Evolutionary conservation across 208 protist genomes (phyloP).

Genomic region (Acanthamoeba triangularis): DNA sequence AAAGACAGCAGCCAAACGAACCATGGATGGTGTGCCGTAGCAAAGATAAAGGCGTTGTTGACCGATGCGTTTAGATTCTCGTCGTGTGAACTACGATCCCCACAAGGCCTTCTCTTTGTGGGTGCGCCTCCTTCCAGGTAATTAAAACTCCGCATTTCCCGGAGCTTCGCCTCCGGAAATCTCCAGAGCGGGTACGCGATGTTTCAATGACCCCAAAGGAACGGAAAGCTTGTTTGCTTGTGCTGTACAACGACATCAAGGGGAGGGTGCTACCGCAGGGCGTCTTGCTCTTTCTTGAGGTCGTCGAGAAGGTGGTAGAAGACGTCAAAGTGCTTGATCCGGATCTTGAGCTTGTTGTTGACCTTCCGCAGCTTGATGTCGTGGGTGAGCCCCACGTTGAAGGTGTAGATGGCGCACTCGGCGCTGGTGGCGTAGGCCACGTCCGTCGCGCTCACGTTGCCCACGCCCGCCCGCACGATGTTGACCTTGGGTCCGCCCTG

Average conservation of each 20-base stretch:
- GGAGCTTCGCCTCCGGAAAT: too few relatives aligned
- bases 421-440: conserved; percentile 62
- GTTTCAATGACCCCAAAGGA: too few relatives aligned
- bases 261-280: neutral
- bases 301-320: conserved; percentile 76
- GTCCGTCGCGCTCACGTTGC: conserved; percentile 59
- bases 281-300: conserved; percentile 67
- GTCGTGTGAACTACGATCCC: neutral
- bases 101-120: neutral
- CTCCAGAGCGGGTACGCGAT: too few relatives aligned
- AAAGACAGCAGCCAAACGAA: neutral
- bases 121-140: neutral
- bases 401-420: conserved; percentile 68
- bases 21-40: neutral
- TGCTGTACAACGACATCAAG: neutral
- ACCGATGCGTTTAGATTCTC: neutral
- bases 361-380: conserved; percentile 49
- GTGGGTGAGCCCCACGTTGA: conserved; percentile 64
- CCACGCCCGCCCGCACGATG: conserved; percentile 67
- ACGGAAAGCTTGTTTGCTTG: too few relatives aligned
- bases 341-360: conserved; percentile 21
- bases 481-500: conserved; percentile 43
- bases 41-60: neutral
- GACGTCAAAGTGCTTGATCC: conserved; percentile 67
- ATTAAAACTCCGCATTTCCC: neutral